phyloP scores from a whole-genome alignment of 2,329 filamentous ascomycete genomes.

The Colletotrichum sp. region DNA sequence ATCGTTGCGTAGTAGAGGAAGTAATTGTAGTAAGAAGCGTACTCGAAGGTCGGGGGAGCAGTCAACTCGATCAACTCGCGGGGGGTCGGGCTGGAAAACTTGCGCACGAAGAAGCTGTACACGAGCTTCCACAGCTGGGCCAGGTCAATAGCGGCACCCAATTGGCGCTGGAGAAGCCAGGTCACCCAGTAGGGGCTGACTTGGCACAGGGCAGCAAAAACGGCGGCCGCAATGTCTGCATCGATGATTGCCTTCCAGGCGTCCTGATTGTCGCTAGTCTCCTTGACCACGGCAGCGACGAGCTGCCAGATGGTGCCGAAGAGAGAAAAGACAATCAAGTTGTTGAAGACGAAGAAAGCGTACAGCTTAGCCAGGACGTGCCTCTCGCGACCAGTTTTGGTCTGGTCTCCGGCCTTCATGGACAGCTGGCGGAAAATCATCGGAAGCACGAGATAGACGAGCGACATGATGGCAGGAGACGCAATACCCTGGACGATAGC shows the following conservation, averaged over 20 bases:
- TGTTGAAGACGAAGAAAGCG: constrained; percentile 97
- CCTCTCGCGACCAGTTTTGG: constrained; percentile 89
- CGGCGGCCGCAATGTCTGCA: constrained; percentile 63
- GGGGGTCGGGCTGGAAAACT: constrained; percentile 86
- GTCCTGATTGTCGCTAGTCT: constrained; percentile 57
- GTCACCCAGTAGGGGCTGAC: constrained; percentile 94
- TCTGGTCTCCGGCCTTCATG: constrained; percentile 83
- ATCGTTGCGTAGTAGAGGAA: constrained; percentile 95
- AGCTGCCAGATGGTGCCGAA: constrained; percentile 86
- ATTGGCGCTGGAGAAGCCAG: constrained; percentile 89
- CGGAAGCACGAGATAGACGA: constrained; percentile 86
- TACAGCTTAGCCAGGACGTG: constrained; percentile 93
- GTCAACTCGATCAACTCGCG: constrained; percentile 91
- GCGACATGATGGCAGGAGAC: constrained; percentile 84
- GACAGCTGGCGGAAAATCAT: constrained; percentile 90
- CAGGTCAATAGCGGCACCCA: constrained; percentile 94
- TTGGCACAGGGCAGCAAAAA: constrained; percentile 78
- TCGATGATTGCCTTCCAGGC: constrained; percentile 73
- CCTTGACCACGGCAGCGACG: constrained; percentile 66
- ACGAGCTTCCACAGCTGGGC: constrained; percentile 83
- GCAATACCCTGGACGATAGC: constrained; percentile 90
- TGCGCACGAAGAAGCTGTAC: constrained; percentile 85
- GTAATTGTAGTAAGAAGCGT: constrained; percentile 97
- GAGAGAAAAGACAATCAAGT: constrained; percentile 89
- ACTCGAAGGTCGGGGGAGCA: constrained; percentile 91